Evolutionary conservation across 345 rosid genomes (phyloP).

Genomic region (Draba incana): DNA sequence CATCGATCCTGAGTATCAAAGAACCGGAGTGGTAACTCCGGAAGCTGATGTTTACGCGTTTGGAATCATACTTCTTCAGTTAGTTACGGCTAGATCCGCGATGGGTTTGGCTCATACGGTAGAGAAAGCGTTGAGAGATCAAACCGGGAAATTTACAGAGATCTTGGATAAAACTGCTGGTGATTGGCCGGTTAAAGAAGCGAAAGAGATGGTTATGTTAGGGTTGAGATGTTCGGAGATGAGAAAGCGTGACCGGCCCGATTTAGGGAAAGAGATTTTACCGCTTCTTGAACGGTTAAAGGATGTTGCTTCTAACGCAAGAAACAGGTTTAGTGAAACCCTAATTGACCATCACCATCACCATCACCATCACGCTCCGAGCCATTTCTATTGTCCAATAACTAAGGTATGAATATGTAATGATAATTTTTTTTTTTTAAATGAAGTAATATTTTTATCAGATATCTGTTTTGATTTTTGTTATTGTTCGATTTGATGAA

Average conservation of each 20-base stretch:
- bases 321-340: slow-evolving; percentile 26
- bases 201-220: slow-evolving; percentile 60
- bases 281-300: slow-evolving; percentile 70
- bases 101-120: slow-evolving; percentile 64
- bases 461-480: not conserved
- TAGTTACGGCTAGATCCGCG: slow-evolving; percentile 73
- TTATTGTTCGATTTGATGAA: slow-evolving; percentile 5
- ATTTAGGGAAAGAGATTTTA: slow-evolving; percentile 60
- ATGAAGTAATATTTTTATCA: not conserved
- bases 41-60: slow-evolving; percentile 84
- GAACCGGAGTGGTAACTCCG: slow-evolving; percentile 72
- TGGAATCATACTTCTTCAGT: slow-evolving; percentile 78
- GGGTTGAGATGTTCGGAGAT: slow-evolving; percentile 82
- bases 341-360: not conserved
- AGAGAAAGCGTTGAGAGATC: slow-evolving; percentile 67
- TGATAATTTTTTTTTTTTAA: not conserved
- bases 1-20: slow-evolving; percentile 90
- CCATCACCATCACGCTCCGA: slow-evolving; percentile 49
- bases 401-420: slow-evolving; percentile 54
- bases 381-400: slow-evolving; percentile 82
- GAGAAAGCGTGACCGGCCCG: slow-evolving; percentile 77
- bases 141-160: slow-evolving; percentile 48
- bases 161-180: slow-evolving; percentile 75
- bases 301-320: slow-evolving; percentile 51
- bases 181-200: slow-evolving; percentile 77